Conservation (phyloP, 352 stramenopile species). For the Globisporangium mamillatum region DNA sequence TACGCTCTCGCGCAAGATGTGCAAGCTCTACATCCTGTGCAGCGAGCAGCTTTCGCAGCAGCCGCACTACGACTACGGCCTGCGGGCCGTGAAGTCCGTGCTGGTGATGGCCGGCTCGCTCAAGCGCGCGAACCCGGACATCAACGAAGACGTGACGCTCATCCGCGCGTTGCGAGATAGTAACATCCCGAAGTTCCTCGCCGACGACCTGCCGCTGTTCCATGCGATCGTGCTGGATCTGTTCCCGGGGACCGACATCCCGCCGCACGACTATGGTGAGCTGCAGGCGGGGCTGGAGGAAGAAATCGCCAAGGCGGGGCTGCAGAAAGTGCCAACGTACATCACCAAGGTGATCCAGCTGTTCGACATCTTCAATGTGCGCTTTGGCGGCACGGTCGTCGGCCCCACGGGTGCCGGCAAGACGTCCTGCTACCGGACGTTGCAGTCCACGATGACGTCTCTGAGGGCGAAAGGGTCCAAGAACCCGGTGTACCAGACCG, state of each 20-base stretch:
- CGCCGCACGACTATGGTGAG: slow-evolving; percentile 82
- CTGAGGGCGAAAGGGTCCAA: slow-evolving; percentile 50
- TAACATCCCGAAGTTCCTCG: slow-evolving; percentile 94
- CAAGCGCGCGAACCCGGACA: slow-evolving; percentile 71
- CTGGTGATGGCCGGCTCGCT: slow-evolving; percentile 91
- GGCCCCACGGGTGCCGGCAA: slow-evolving; percentile 84
- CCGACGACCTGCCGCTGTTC: slow-evolving; percentile 91
- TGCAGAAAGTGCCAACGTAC: slow-evolving; percentile 76
- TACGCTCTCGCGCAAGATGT: slow-evolving; percentile 95
- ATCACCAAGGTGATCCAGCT: slow-evolving; percentile 93
- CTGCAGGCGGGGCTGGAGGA: slow-evolving; percentile 64
- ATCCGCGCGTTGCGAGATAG: slow-evolving; percentile 89
- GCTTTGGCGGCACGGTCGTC: slow-evolving; percentile 89
- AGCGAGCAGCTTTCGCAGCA: slow-evolving; percentile 93
- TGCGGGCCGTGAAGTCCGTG: slow-evolving; percentile 91
- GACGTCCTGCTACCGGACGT: slow-evolving; percentile 85
- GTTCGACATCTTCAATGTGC: slow-evolving; percentile 94
- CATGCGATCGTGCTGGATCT: slow-evolving; percentile 90
- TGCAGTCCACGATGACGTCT: slow-evolving; percentile 86
- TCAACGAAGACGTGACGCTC: slow-evolving; percentile 89
- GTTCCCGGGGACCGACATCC: slow-evolving; percentile 86
- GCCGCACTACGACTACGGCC: slow-evolving; percentile 94
- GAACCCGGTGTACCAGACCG: slow-evolving; percentile 83
- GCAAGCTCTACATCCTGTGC: slow-evolving; percentile 93
- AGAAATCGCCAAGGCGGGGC: slow-evolving; percentile 55